Percentiles rank a stretch among this genome's conserved stretches.
phyloP scores from a whole-genome alignment of 192 early-diverging fungal species.

The Podila epigama region DNA sequence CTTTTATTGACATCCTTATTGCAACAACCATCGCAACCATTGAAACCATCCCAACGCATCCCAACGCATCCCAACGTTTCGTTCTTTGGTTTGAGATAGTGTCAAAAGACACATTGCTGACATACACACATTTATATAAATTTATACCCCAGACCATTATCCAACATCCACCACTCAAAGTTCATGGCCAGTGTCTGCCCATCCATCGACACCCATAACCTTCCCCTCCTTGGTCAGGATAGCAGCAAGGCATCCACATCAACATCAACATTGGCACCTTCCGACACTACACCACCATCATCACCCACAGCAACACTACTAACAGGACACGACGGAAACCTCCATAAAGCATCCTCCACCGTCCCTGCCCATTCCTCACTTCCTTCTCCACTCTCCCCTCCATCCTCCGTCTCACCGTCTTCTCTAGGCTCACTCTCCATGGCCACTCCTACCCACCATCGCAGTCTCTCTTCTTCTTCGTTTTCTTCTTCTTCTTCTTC shows the following conservation, averaged over 20 bases:
- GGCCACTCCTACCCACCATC: conserved; percentile 9
- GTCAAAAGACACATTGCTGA: no score
- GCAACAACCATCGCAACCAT: not conserved
- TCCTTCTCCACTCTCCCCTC: conserved; percentile 46
- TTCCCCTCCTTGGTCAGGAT: conserved; percentile 10
- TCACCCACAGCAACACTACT: not conserved
- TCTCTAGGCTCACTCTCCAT: conserved; percentile 19
- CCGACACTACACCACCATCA: conserved; percentile 2
- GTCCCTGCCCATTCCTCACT: conserved; percentile 37
- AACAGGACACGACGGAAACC: not conserved
- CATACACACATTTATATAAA: no score
- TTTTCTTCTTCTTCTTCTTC: not conserved
- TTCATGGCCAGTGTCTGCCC: not conserved
- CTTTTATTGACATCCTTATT: not conserved
- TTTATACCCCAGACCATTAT: not conserved
- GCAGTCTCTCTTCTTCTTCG: conserved; percentile 10
- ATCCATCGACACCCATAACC: conserved; percentile 15
- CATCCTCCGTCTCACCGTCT: conserved; percentile 34
- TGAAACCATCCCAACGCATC: not conserved
- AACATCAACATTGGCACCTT: conserved; percentile 1
- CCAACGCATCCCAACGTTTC: not conserved
- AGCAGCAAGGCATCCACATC: not conserved
- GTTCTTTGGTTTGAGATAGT: no score
- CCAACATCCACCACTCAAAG: not conserved
- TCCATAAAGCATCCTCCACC: conserved; percentile 2